Evolutionary conservation across 2,329 filamentous ascomycete species (phyloP).

Genomic region (Spiromastix sp.): DNA sequence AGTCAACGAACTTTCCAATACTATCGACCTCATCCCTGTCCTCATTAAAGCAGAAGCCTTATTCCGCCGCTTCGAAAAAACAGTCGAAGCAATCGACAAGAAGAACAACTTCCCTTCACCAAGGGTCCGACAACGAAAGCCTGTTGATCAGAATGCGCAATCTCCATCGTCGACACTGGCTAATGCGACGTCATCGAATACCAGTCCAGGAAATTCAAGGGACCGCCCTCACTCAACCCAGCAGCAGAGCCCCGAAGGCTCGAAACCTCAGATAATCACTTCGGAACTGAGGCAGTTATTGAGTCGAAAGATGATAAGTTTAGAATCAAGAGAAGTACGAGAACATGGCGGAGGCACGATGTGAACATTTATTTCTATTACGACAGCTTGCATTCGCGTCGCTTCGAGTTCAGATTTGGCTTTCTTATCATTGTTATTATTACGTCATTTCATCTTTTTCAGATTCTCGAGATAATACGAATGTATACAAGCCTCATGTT

Average conservation of each 20-base stretch:
- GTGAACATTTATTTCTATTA: background rate
- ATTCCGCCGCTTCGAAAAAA: slow-evolving; percentile 77
- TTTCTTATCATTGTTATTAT: background rate
- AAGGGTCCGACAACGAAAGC: slow-evolving; percentile 17
- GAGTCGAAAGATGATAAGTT: slow-evolving; percentile 47
- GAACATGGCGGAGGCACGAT: slow-evolving; percentile 33
- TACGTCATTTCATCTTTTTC: too few relatives aligned
- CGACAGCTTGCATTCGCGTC: too few relatives aligned
- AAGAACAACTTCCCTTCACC: slow-evolving; percentile 71
- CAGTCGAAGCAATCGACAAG: slow-evolving; percentile 86
- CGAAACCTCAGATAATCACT: slow-evolving; percentile 48
- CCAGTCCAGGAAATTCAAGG: slow-evolving; percentile 2
- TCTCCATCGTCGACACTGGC: background rate
- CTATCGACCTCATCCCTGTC: slow-evolving; percentile 80
- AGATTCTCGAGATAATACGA: too few relatives aligned
- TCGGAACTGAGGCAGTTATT: slow-evolving; percentile 52
- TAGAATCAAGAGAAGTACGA: slow-evolving; percentile 37
- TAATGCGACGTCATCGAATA: slow-evolving; percentile 9
- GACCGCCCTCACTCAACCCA: slow-evolving; percentile 9
- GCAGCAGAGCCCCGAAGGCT: too few relatives aligned
- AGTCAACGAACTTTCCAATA: slow-evolving; percentile 93
- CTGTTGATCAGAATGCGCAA: background rate
- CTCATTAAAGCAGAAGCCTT: slow-evolving; percentile 80
- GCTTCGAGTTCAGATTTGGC: background rate
- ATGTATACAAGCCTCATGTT: too few relatives aligned